Base-by-base conservation (phyloP, 2,329 filamentous ascomycete genomes). In the Hortaea werneckii region DNA sequence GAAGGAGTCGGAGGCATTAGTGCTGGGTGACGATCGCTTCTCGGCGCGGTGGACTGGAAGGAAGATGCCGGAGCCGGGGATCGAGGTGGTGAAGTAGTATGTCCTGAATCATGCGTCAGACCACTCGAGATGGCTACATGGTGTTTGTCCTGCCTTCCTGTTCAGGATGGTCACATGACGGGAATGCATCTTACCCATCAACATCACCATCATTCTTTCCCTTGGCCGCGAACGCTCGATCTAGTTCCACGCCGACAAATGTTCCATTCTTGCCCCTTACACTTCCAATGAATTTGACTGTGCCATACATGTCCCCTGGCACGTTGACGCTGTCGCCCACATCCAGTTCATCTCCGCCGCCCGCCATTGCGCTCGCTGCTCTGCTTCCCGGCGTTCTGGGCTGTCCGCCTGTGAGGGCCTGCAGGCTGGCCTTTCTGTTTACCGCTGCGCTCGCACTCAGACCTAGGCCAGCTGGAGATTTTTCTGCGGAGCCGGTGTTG, bases 171-270 rank as follows among this genome's bases (percentile, higher is more conserved):
- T 20, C 6, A 44, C 32, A 35, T 35, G 32, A 35, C 32, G 9
- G 9, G n/a, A 4, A 35, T 27, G 26, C 27, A 8, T 26, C 52
- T 29, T 75, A 90, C 86, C 90, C 92, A 56, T 96, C 90, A 45
- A 96, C 92, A 65, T 95, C 89, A 52, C 92, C 92, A 59, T 79
- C 94, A 62, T 98, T 98, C 74, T 98, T 98, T 30, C 92, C 92
- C 61, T 84, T 79, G 43, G 75, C 67, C 30, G 88, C 85, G 70
- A 83, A 94, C 55, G 94, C 85, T 44, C 78, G 72, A 58, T 83
- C 80, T 52, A 98, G 74, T 67, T 98, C 92, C 32, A 98, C 86
- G 40, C 92, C 92, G 29, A 87, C 88, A 72, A 98, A 98, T 13
- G 79, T 78, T 42, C 92, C 92, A 56, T 85, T 87, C 72, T 95